Conservation (phyloP, 495 filamentous ascomycete genomes). For the Geopyxis carbonaria region DNA sequence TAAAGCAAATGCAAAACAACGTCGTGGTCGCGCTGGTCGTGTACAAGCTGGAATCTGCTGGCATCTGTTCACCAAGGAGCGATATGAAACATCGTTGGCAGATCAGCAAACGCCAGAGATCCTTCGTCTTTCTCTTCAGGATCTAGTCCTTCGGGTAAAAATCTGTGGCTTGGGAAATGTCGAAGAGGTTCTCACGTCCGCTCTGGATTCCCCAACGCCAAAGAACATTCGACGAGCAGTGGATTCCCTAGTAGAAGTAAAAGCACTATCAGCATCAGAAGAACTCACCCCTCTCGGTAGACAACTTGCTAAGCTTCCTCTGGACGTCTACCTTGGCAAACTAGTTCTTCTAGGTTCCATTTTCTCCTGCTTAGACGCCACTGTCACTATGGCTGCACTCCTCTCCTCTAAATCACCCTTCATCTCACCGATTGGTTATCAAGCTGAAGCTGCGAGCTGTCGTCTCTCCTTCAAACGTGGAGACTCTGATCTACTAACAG, state of each 20-base stretch:
- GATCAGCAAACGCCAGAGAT: slow-evolving; percentile 93
- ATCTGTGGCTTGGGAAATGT: slow-evolving; percentile 88
- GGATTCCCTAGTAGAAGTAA: slow-evolving; percentile 81
- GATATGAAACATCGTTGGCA: slow-evolving; percentile 61
- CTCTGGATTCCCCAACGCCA: slow-evolving; percentile 71
- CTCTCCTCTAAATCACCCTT: slow-evolving; percentile 92
- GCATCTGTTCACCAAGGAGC: slow-evolving; percentile 76
- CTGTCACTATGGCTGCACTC: slow-evolving; percentile 78
- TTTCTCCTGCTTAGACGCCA: slow-evolving; percentile 79
- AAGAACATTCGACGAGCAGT: slow-evolving; percentile 87
- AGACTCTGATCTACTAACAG: slow-evolving; percentile 78
- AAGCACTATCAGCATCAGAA: slow-evolving; percentile 63
- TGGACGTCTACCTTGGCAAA: slow-evolving; percentile 91
- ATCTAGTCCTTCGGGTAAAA: slow-evolving; percentile 89
- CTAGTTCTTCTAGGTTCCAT: slow-evolving; percentile 66
- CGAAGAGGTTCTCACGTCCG: slow-evolving; percentile 73
- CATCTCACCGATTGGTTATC: slow-evolving; percentile 62
- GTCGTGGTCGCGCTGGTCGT: slow-evolving; percentile 86
- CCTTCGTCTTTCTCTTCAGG: slow-evolving; percentile 81
- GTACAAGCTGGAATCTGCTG: slow-evolving; percentile 89
- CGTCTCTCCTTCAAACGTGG: slow-evolving; percentile 60
- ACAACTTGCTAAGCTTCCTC: slow-evolving; percentile 70
- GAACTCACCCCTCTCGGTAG: slow-evolving; percentile 71
- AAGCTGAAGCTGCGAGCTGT: slow-evolving; percentile 59
- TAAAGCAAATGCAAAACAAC: slow-evolving; percentile 81